These are phyloP conservation scores for Symmetrospora coprosmae DNA, from an alignment of 768 basidiomycete species.

Conservation along the genomic window DNA sequence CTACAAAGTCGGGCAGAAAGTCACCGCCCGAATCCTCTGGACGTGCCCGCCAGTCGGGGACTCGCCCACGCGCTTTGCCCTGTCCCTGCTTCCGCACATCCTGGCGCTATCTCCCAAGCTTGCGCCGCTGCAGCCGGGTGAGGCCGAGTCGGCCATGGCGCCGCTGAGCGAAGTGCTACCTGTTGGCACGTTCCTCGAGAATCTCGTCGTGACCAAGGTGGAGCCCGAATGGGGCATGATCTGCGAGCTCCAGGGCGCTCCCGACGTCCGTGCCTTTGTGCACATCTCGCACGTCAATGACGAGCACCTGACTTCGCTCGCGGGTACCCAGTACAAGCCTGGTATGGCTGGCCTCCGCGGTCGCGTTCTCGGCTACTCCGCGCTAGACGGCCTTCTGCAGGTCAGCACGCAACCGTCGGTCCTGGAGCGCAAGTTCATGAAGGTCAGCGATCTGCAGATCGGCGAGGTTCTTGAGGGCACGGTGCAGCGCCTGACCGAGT, in stretches of 20 bases:
- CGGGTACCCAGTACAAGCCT: conserved; percentile 47
- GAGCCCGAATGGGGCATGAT: conserved; percentile 71
- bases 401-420: conserved; percentile 71
- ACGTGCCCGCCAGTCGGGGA: conserved; percentile 11
- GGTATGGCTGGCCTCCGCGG: conserved; percentile 68
- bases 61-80: conserved; percentile 65
- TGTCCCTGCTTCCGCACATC: conserved; percentile 61
- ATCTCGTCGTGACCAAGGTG: conserved; percentile 56
- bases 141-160: conserved; percentile 27
- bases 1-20: conserved; percentile 41
- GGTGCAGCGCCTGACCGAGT: conserved; percentile 67
- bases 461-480: conserved; percentile 67
- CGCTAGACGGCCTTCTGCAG: conserved; percentile 73
- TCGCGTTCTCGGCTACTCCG: conserved; percentile 70
- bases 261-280: conserved; percentile 55
- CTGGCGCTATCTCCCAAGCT: conserved; percentile 41
- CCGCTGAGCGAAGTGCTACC: conserved; percentile 50
- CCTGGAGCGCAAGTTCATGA: conserved; percentile 71
- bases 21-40: conserved; percentile 68
- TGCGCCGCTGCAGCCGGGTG: conserved; percentile 30
- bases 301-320: conserved; percentile 68
- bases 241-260: conserved; percentile 47
- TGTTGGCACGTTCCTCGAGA: conserved; percentile 57
- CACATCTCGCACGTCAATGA: conserved; percentile 91
- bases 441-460: conserved; percentile 63